phyloP scores from a whole-genome alignment of 2,329 filamentous ascomycete species.

The Aspergillus uvarum region DNA sequence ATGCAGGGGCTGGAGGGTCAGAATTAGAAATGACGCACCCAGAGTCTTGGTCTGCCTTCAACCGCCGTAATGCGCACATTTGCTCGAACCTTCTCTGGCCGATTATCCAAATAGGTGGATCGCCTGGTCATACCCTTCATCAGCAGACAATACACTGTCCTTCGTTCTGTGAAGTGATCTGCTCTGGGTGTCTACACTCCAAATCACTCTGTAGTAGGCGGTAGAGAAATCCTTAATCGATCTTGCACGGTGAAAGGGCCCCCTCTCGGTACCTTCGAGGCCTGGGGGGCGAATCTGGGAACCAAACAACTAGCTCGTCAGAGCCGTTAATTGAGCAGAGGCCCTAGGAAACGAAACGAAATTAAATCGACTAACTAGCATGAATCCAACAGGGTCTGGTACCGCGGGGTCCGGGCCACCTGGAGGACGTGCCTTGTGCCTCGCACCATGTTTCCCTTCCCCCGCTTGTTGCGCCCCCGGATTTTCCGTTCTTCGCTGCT shows the following conservation, averaged over 20 bases:
- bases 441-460: conserved; percentile 8
- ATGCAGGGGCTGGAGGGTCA: background rate
- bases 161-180: background rate
- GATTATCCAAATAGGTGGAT: background rate
- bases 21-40: background rate
- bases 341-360: background rate
- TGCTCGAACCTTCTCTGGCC: background rate
- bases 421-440: conserved; percentile 1
- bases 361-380: conserved; percentile 1
- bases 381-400: background rate
- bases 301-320: background rate
- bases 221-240: background rate
- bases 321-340: background rate
- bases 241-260: background rate
- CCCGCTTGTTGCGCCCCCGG: conserved; percentile 16
- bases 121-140: background rate
- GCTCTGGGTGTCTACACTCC: background rate
- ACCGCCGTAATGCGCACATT: background rate
- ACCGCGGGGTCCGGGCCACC: conserved; percentile 12
- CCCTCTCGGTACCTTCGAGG: background rate
- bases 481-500: conserved; percentile 10
- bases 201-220: background rate
- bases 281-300: background rate
- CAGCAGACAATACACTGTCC: background rate
- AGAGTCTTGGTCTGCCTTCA: background rate